These are phyloP conservation scores for Penicillium waksmanii DNA, from an alignment of 495 filamentous ascomycete species.

Conservation along the genomic window DNA sequence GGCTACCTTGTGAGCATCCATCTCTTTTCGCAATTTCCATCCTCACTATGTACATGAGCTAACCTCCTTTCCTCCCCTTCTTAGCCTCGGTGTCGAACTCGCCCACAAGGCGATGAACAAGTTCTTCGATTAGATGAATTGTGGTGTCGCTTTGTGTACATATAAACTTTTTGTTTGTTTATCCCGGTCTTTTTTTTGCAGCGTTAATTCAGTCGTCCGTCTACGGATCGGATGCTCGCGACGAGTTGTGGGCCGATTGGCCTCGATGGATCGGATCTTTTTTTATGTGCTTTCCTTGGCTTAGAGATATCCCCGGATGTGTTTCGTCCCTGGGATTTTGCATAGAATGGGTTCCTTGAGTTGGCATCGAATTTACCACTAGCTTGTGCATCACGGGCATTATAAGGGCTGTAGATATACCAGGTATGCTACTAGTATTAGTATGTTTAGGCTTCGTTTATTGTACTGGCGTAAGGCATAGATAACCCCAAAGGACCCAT, in stretches of 20 bases:
- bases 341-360: conserved; percentile 1
- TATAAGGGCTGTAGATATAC: no score
- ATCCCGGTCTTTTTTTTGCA: conserved; percentile 16
- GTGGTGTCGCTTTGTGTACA: conserved; percentile 17
- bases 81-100: conserved; percentile 72
- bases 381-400: background rate
- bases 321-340: conserved; percentile 1
- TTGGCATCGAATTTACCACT: background rate
- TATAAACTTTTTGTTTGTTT: conserved; percentile 16
- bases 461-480: no score
- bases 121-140: conserved; percentile 53
- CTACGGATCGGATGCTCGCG: conserved; percentile 7
- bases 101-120: conserved; percentile 82
- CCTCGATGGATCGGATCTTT: conserved; percentile 8
- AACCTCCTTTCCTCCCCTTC: conserved; percentile 8
- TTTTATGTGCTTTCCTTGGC: conserved; percentile 5
- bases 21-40: background rate
- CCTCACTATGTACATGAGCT: conserved; percentile 8
- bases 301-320: conserved; percentile 12
- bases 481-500: no score
- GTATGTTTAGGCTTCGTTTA: no score
- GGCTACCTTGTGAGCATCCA: conserved; percentile 57
- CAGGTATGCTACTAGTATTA: no score
- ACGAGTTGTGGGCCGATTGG: conserved; percentile 9
- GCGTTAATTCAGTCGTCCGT: conserved; percentile 16